These are phyloP conservation scores for Fusarium goolgardi DNA, from an alignment of 2,329 filamentous ascomycete species.

Conservation along the genomic window DNA sequence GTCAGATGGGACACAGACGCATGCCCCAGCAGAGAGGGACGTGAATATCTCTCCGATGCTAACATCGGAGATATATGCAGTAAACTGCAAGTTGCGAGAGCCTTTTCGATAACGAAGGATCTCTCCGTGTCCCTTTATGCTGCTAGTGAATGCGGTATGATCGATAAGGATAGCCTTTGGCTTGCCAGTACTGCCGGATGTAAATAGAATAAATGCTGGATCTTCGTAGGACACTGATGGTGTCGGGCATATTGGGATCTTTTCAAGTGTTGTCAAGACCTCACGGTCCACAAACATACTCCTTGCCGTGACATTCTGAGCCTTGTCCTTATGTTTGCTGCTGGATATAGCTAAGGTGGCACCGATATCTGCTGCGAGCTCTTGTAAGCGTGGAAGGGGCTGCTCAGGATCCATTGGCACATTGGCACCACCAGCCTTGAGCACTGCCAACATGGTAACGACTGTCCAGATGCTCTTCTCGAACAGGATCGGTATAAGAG, in stretches of 20 bases:
- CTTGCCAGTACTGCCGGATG: not conserved
- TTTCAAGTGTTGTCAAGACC: too few species aligned
- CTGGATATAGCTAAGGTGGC: too few species aligned
- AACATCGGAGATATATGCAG: slow-evolving; percentile 14
- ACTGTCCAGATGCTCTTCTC: slow-evolving; percentile 4
- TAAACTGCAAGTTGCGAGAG: slow-evolving; percentile 24
- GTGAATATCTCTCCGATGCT: slow-evolving; percentile 16
- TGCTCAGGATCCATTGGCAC: slow-evolving; percentile 1
- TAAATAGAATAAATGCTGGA: slow-evolving; percentile 1
- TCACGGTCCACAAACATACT: too few species aligned
- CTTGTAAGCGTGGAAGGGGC: too few species aligned
- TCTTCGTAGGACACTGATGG: not conserved
- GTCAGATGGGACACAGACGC: slow-evolving; percentile 20
- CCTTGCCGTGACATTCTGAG: too few species aligned
- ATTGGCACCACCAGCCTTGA: slow-evolving; percentile 5
- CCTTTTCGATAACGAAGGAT: slow-evolving; percentile 4
- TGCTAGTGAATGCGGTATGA: not conserved
- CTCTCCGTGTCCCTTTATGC: not conserved
- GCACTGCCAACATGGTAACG: not conserved
- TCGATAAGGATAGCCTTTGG: slow-evolving; percentile 4
- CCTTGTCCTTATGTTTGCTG: too few species aligned
- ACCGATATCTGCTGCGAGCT: too few species aligned
- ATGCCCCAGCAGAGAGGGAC: slow-evolving; percentile 18
- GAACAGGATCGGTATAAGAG: not conserved
- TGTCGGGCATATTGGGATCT: too few species aligned